Percentiles rank a stretch among this genome's conserved stretches.
These are phyloP conservation scores for Chenopodium quinoa DNA, from an alignment of 148 eudicot species.

Conservation along the genomic window DNA sequence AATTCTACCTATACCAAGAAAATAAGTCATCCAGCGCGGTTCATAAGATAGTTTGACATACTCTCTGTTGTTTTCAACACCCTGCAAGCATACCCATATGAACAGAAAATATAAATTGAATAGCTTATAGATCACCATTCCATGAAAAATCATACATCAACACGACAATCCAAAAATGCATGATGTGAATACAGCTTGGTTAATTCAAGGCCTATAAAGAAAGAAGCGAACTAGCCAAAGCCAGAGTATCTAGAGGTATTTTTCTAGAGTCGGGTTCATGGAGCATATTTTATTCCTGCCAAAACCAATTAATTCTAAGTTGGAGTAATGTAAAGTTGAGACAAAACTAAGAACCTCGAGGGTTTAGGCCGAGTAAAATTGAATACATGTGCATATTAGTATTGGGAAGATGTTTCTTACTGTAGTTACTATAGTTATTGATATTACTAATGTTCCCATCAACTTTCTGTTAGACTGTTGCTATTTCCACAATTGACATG, in stretches of 20 bases:
- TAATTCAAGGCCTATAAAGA: not conserved
- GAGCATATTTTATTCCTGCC: not conserved
- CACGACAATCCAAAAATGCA: not conserved
- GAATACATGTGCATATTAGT: too few relatives aligned
- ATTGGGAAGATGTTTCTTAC: not conserved
- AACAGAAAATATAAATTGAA: not conserved
- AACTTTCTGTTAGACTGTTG: not conserved
- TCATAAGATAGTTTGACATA: conserved; percentile 63
- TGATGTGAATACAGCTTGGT: not conserved
- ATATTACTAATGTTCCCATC: not conserved
- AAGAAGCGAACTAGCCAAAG: not conserved
- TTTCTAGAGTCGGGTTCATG: not conserved
- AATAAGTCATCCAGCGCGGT: conserved; percentile 75
- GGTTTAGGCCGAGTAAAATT: too few relatives aligned
- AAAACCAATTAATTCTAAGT: not conserved
- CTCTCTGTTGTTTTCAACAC: conserved; percentile 29
- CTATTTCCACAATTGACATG: not conserved
- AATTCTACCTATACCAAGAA: conserved; percentile 59
- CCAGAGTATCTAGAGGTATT: not conserved
- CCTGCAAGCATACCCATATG: conserved; percentile 39
- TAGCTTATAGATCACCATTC: not conserved
- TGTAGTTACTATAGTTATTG: not conserved
- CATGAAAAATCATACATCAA: not conserved
- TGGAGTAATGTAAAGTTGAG: too few relatives aligned
- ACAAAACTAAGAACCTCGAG: too few relatives aligned